Conservation (phyloP, 1,139 yeast genomes). For the Yamadazyma songkhlaensis region DNA sequence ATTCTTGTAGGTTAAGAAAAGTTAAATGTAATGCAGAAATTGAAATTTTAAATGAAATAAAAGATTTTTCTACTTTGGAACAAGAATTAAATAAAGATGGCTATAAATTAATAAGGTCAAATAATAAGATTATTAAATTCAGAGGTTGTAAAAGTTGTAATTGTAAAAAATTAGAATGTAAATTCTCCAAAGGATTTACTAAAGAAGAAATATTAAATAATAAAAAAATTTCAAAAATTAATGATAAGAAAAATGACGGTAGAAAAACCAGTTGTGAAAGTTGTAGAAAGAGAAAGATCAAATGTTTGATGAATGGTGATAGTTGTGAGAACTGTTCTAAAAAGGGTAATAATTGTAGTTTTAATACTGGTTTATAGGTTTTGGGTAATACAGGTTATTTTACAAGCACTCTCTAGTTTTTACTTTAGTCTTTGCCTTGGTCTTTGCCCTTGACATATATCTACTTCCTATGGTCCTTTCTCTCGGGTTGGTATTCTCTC, state of each 20-base stretch:
- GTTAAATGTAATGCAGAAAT: conserved; percentile 75
- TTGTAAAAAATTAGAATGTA: conserved; percentile 42
- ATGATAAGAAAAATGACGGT: conserved; percentile 12
- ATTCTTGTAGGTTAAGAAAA: conserved; percentile 66
- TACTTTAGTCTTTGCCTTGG: too few relatives aligned
- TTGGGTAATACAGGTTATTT: conserved; percentile 7
- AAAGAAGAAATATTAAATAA: conserved; percentile 48
- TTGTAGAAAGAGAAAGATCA: conserved; percentile 39
- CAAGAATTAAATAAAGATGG: conserved; percentile 3
- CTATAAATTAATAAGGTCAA: conserved; percentile 17
- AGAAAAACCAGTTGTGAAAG: conserved; percentile 35
- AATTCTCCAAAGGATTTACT: conserved; percentile 58
- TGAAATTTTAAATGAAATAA: conserved; percentile 12
- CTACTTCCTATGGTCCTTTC: too few relatives aligned
- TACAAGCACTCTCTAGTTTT: not conserved
- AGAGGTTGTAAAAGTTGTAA: conserved; percentile 50
- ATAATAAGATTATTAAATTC: conserved; percentile 46
- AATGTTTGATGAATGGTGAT: conserved; percentile 29
- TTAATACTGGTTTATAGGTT: conserved; percentile 1
- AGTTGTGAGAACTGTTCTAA: conserved; percentile 38
- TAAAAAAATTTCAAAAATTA: conserved; percentile 16
- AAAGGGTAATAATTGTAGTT: conserved; percentile 29
- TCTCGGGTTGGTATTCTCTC: too few relatives aligned
- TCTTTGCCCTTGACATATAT: too few relatives aligned
- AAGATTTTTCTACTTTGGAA: conserved; percentile 2